Evolutionary conservation across 176 grass and related monocot species (phyloP).

Genomic region (Puya raimondii): DNA sequence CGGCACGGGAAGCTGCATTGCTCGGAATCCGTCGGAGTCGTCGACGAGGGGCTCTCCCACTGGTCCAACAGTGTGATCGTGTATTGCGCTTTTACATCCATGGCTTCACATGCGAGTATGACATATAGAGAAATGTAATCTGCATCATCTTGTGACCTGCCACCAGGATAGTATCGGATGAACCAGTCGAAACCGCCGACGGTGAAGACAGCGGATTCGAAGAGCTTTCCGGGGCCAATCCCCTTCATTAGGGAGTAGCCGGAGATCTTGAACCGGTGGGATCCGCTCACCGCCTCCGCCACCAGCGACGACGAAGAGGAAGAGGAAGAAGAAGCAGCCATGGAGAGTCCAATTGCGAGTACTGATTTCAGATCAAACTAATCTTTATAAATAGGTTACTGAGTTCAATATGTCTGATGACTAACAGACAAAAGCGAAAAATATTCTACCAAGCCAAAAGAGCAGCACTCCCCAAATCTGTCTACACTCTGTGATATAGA

Average conservation of each 20-base stretch:
- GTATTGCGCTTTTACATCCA: not conserved
- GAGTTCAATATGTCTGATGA: no score
- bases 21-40: not conserved
- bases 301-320: not conserved
- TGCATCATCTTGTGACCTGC: not conserved
- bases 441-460: no score
- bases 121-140: slow-evolving; percentile 8
- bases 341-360: no score
- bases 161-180: not conserved
- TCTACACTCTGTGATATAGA: no score
- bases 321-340: no score
- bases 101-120: no score
- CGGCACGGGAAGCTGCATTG: not conserved
- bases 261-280: slow-evolving; percentile 2
- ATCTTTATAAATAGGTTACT: no score
- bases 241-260: slow-evolving; percentile 3
- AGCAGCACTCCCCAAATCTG: no score
- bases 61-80: slow-evolving; percentile 8
- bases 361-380: no score
- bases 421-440: no score
- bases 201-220: not conserved
- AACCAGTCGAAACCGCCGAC: slow-evolving; percentile 5
- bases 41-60: not conserved
- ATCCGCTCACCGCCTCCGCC: not conserved
- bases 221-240: not conserved